Evolutionary conservation across 2,329 filamentous ascomycete species (phyloP).

Genomic region (Aspergillus tamarii): DNA sequence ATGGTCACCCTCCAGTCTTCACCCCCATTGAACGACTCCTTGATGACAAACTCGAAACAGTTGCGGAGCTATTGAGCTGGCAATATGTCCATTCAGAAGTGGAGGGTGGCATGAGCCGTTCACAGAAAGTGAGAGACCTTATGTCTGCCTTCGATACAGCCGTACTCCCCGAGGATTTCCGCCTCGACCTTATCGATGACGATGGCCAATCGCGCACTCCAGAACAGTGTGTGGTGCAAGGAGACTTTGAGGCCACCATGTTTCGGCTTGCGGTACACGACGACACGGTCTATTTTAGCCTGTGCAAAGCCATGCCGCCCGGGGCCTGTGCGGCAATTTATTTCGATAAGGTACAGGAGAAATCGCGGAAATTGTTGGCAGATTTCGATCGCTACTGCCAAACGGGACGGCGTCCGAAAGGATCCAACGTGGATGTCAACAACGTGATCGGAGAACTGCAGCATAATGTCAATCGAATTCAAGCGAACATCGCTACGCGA

Average conservation of each 20-base stretch:
- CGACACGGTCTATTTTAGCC: slow-evolving; percentile 43
- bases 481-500: slow-evolving; percentile 36
- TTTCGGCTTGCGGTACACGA: slow-evolving; percentile 51
- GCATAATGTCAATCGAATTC: slow-evolving; percentile 34
- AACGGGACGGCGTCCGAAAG: slow-evolving; percentile 32
- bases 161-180: slow-evolving; percentile 47
- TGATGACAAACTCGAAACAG: slow-evolving; percentile 33
- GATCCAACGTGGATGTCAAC: slow-evolving; percentile 30
- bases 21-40: slow-evolving; percentile 38
- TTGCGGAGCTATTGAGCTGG: slow-evolving; percentile 40
- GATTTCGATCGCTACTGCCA: slow-evolving; percentile 46
- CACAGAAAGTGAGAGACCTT: slow-evolving; percentile 48
- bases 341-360: slow-evolving; percentile 46
- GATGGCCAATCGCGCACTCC: slow-evolving; percentile 36
- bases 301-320: slow-evolving; percentile 47
- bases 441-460: slow-evolving; percentile 38
- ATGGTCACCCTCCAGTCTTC: slow-evolving; percentile 36
- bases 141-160: slow-evolving; percentile 48
- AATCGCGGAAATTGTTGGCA: slow-evolving; percentile 36
- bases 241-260: slow-evolving; percentile 49
- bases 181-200: slow-evolving; percentile 42
- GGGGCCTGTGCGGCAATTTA: slow-evolving; percentile 48
- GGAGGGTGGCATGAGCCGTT: slow-evolving; percentile 38
- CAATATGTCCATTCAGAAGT: slow-evolving; percentile 34
- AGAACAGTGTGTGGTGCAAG: slow-evolving; percentile 49